Percentiles rank a stretch among this genome's conserved stretches.
Evolutionary conservation across 306 rosid species (phyloP).

Genomic region (Quercus cerris): DNA sequence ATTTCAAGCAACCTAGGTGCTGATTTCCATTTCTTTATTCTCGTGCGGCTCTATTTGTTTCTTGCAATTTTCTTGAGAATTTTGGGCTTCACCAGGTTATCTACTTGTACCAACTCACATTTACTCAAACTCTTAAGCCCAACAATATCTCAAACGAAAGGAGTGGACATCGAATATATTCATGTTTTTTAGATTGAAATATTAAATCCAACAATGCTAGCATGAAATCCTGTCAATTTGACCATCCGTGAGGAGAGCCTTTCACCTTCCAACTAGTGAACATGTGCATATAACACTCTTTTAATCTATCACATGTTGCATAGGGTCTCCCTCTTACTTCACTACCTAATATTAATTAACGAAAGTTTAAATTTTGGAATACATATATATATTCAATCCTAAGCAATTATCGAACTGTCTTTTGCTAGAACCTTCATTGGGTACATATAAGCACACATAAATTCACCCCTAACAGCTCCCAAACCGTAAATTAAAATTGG

Average conservation of each 20-base stretch:
- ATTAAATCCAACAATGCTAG: background rate
- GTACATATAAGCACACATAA: background rate
- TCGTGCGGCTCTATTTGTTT: no score
- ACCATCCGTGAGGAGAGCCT: background rate
- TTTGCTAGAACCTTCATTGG: background rate
- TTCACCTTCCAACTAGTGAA: background rate
- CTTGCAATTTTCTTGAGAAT: no score
- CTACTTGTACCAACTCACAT: no score
- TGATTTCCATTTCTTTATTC: no score
- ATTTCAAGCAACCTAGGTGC: no score
- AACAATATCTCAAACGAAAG: no score
- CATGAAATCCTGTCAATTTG: background rate
- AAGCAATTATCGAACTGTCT: background rate
- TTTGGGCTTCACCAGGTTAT: no score
- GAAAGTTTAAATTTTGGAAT: background rate
- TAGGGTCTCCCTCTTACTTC: background rate
- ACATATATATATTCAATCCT: background rate
- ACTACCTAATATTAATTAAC: background rate
- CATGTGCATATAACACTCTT: background rate
- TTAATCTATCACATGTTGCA: background rate
- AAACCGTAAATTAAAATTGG: background rate
- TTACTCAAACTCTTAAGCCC: no score
- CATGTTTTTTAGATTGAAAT: background rate
- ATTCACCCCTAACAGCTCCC: background rate
- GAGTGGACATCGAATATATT: no score